Conservation (phyloP, 306 rosid genomes). For the Vicia faba region DNA sequence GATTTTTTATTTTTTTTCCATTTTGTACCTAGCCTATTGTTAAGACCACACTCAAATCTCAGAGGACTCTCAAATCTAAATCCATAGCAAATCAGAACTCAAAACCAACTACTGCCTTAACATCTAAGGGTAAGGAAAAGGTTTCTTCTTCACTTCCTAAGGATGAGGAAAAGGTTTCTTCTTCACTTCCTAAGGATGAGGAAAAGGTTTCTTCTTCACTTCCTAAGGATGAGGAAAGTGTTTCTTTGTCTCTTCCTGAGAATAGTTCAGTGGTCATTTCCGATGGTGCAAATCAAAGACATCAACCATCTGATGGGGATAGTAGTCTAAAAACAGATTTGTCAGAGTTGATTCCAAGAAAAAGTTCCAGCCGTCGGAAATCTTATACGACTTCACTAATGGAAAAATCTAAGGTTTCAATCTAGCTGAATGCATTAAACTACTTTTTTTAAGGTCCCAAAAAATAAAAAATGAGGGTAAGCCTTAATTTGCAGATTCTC, state of each 20-base stretch:
- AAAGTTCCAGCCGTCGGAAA: slow-evolving; percentile 60
- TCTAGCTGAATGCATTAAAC: slow-evolving; percentile 31
- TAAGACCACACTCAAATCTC: slow-evolving; percentile 48
- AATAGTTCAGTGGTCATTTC: slow-evolving; percentile 30
- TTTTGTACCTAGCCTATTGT: slow-evolving; percentile 55
- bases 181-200: background rate
- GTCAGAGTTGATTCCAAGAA: slow-evolving; percentile 43
- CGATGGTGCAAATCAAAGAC: slow-evolving; percentile 44
- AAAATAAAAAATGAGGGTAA: slow-evolving; percentile 30
- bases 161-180: slow-evolving; percentile 26
- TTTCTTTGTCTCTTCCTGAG: slow-evolving; percentile 42
- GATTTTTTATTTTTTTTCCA: slow-evolving; percentile 18
- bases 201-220: slow-evolving; percentile 13
- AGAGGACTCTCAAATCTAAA: slow-evolving; percentile 51
- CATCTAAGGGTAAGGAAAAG: slow-evolving; percentile 51
- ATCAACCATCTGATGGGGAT: slow-evolving; percentile 47
- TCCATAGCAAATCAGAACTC: slow-evolving; percentile 35
- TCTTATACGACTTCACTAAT: slow-evolving; percentile 74
- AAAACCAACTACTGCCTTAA: slow-evolving; percentile 41
- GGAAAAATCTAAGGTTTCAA: slow-evolving; percentile 70
- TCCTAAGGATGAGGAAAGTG: background rate
- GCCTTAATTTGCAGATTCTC: slow-evolving; percentile 57
- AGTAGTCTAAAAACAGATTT: slow-evolving; percentile 41
- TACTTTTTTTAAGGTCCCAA: slow-evolving; percentile 10
- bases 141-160: slow-evolving; percentile 6